Base-by-base conservation (phyloP, 1,284 basidiomycete genomes). In the Sporisorium exsertum region DNA sequence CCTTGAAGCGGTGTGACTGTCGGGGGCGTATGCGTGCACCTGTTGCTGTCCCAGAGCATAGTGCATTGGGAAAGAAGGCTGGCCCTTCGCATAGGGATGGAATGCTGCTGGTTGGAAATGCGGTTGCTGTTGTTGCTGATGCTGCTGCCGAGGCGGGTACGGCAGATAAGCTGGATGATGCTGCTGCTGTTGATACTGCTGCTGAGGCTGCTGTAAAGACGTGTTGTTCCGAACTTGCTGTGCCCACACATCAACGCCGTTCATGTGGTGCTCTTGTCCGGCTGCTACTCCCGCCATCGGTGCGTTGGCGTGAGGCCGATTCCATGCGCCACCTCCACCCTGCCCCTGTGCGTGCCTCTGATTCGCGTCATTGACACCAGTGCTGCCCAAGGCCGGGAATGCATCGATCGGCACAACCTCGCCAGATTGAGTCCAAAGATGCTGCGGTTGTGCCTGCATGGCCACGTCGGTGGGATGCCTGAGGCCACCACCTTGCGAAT, bases 181-280 rank as follows among this genome's bases (percentile, higher is more conserved):
- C 20, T 52, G 51, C 18, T 32, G n/a, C n/a, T n/a, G n/a, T n/a
- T n/a, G n/a, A n/a, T n/a, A n/a, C n/a, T n/a, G 50, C 26, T 70
- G 62, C 5, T 56, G 62, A 12, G 22, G 54, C 13, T 29, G 47
- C 3, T 29, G 67, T 22, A 45, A 45, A 22, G 37, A n/a, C 29
- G 58, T 54, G 29, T 49, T 43, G 45, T 40, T 52, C 13, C 61
- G 52, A 5, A 63, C 63, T 15, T 70, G 67, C 50, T 70, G 67
- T 15, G 72, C 72, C 72, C 72, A 75, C 0, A 58, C 64, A n/a
- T 45, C 47, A 1, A 75, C 64, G 12, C 64, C 64, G 22, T 66
- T 61, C 46, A 63, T 40, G 32, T 46, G 33, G 26, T 69, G 46
- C 20, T 69, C 61, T 46, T 63, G 56, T 49, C 47, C 47, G 3